Evolutionary conservation across 1,284 basidiomycete species (phyloP).

Genomic region (Melampsora larici-populina): DNA sequence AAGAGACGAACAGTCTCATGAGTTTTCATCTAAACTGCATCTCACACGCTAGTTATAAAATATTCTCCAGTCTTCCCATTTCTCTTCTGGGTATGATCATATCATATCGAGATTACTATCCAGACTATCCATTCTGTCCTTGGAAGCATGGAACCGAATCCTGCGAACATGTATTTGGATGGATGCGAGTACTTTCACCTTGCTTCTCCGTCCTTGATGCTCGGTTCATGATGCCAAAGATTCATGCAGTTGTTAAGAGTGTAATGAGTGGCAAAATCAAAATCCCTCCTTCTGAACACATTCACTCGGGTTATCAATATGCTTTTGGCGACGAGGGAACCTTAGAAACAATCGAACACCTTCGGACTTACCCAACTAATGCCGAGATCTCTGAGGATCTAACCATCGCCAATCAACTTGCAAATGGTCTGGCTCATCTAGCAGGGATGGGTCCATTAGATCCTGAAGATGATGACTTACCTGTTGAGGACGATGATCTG

Average conservation of each 20-base stretch:
- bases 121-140: slow-evolving; percentile 1
- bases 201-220: slow-evolving; percentile 18
- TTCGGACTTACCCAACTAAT: slow-evolving; percentile 14
- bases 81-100: slow-evolving; percentile 21
- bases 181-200: slow-evolving; percentile 19
- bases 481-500: too few species aligned
- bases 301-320: too few species aligned
- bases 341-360: slow-evolving; percentile 2
- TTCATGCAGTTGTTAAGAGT: too few species aligned
- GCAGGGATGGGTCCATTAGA: slow-evolving; percentile 16
- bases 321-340: not conserved
- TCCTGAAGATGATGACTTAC: too few species aligned
- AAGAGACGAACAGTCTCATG: slow-evolving; percentile 2
- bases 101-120: slow-evolving; percentile 11
- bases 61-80: slow-evolving; percentile 13
- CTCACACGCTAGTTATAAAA: slow-evolving; percentile 15
- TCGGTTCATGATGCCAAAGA: not conserved
- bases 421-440: not conserved
- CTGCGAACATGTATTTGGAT: too few species aligned
- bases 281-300: too few species aligned
- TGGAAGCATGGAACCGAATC: slow-evolving; percentile 32
- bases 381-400: slow-evolving; percentile 5
- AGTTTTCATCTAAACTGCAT: not conserved
- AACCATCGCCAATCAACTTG: not conserved
- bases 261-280: too few species aligned